phyloP scores from a whole-genome alignment of 768 basidiomycete species.

The Boletus insuetus region DNA sequence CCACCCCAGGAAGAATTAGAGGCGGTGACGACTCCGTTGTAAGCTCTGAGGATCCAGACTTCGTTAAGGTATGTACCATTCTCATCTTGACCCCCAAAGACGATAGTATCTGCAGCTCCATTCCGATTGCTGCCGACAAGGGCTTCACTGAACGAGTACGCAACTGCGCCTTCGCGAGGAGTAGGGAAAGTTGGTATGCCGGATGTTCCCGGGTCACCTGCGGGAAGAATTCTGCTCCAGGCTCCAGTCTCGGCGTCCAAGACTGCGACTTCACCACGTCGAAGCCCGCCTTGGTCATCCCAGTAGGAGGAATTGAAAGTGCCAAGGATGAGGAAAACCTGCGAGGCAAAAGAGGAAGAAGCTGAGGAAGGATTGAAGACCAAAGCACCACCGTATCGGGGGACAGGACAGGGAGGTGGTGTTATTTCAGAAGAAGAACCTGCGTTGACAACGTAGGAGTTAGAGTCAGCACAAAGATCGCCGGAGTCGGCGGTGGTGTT shows the following conservation, averaged over 20 bases:
- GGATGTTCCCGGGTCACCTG: constrained; percentile 61
- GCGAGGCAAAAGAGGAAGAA: constrained; percentile 55
- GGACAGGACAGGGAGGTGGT: constrained; percentile 59
- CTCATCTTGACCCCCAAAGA: constrained; percentile 75
- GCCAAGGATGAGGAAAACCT: constrained; percentile 70
- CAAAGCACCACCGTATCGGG: constrained; percentile 57
- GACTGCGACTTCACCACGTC: constrained; percentile 72
- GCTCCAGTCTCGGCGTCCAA: constrained; percentile 57
- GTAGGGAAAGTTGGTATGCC: constrained; percentile 53
- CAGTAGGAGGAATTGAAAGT: constrained; percentile 61
- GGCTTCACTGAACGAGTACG: constrained; percentile 49
- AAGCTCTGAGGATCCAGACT: constrained; percentile 75
- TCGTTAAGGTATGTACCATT: constrained; percentile 68
- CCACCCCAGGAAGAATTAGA: constrained; percentile 63
- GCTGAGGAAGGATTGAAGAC: constrained; percentile 47
- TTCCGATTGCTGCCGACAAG: constrained; percentile 55
- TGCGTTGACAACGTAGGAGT: constrained; percentile 50
- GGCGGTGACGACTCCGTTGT: constrained; percentile 58
- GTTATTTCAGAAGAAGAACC: constrained; percentile 32
- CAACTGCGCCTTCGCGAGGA: constrained; percentile 70
- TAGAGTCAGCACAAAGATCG: constrained; percentile 55
- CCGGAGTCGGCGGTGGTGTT: constrained; percentile 38
- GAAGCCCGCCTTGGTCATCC: constrained; percentile 60
- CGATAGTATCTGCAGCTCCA: constrained; percentile 62
- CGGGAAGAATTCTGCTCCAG: constrained; percentile 73